phyloP scores from a whole-genome alignment of 768 basidiomycete species.

The Phaeotremella skinneri region DNA sequence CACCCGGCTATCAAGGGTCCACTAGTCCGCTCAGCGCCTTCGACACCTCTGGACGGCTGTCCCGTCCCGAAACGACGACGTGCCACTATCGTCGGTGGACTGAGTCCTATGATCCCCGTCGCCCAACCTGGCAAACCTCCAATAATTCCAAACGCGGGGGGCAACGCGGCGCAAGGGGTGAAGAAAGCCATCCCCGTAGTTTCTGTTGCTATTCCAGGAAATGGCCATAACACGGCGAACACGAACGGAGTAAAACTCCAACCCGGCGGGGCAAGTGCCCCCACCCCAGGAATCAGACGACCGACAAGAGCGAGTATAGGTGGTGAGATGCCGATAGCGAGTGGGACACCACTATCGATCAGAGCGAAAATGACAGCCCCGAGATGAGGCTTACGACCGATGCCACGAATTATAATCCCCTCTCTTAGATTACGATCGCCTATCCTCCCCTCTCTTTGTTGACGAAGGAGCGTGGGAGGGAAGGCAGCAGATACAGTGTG shows the following conservation, averaged over 20 bases:
- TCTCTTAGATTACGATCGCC: no score
- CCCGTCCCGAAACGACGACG: slow-evolving; percentile 40
- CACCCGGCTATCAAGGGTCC: slow-evolving; percentile 22
- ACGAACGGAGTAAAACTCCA: no score
- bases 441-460: no score
- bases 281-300: neutral
- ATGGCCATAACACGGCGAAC: no score
- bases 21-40: slow-evolving; percentile 32
- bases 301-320: neutral
- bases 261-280: neutral
- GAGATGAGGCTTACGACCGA: neutral
- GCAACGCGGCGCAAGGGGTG: no score
- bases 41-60: slow-evolving; percentile 35
- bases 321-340: neutral
- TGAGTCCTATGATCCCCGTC: slow-evolving; percentile 20
- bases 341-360: neutral
- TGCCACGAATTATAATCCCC: no score
- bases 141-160: no score
- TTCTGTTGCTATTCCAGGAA: no score
- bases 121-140: no score
- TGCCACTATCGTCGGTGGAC: slow-evolving; percentile 32
- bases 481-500: no score
- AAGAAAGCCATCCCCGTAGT: no score
- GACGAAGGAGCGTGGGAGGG: no score
- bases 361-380: neutral